Evolutionary conservation across 108 stramenopile species (phyloP).

Genomic region (Stephanodiscus minutulus): DNA sequence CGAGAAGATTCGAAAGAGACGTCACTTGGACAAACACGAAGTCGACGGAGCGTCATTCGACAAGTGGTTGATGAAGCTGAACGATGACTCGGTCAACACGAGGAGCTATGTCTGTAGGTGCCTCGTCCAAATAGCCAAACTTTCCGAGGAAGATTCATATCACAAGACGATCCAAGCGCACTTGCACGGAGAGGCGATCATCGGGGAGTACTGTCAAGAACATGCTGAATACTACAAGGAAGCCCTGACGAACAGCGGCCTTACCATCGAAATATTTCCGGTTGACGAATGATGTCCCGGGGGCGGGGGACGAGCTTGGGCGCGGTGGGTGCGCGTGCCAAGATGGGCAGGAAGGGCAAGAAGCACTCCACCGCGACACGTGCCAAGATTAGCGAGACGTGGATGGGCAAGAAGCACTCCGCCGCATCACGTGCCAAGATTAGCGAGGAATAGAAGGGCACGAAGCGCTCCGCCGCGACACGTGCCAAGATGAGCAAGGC

Average conservation of each 20-base stretch:
- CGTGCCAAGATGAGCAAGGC: too few relatives aligned
- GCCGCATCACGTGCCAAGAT: too few relatives aligned
- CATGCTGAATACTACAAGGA: slow-evolving; percentile 21
- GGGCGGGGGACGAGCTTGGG: too few relatives aligned
- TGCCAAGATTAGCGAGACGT: too few relatives aligned
- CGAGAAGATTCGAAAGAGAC: not conserved
- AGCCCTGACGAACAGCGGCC: slow-evolving; percentile 9
- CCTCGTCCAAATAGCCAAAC: slow-evolving; percentile 6
- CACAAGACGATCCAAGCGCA: slow-evolving; percentile 10
- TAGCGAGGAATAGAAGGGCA: too few relatives aligned
- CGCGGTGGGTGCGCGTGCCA: too few relatives aligned
- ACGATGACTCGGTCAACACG: slow-evolving; percentile 16
- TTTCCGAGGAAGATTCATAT: slow-evolving; percentile 11
- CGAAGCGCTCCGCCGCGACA: too few relatives aligned
- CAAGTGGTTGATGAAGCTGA: slow-evolving; percentile 8
- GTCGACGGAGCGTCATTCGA: not conserved
- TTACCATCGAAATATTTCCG: slow-evolving; percentile 15
- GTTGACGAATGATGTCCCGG: not conserved
- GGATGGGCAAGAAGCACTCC: too few relatives aligned
- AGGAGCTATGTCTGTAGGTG: slow-evolving; percentile 7
- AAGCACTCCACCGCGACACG: too few relatives aligned
- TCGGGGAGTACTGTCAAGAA: slow-evolving; percentile 17
- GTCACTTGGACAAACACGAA: not conserved
- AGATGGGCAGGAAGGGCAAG: too few relatives aligned
- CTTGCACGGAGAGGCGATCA: slow-evolving; percentile 3